phyloP scores from a whole-genome alignment of 257 asterid species.

The Prunella vulgaris region DNA sequence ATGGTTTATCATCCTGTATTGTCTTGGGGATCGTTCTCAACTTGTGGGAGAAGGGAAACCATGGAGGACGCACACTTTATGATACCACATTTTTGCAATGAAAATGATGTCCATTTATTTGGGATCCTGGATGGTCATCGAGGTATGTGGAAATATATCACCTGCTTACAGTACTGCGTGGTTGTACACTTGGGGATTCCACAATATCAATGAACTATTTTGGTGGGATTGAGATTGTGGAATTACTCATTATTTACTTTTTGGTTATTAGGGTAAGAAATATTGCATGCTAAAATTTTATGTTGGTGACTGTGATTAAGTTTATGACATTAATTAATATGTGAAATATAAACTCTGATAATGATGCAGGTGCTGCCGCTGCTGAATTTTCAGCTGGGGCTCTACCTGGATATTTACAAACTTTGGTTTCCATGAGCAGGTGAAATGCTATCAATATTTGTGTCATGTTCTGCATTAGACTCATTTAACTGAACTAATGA shows the following conservation, averaged over 20 bases:
- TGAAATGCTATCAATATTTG: slow-evolving; percentile 10
- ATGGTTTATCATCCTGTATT: slow-evolving; percentile 56
- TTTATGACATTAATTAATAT: slow-evolving; percentile 5
- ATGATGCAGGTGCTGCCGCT: slow-evolving; percentile 73
- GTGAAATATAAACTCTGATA: slow-evolving; percentile 12
- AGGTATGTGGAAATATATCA: slow-evolving; percentile 48
- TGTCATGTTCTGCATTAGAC: slow-evolving; percentile 3
- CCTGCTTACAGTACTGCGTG: not conserved
- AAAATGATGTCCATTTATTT: slow-evolving; percentile 55
- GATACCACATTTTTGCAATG: slow-evolving; percentile 50
- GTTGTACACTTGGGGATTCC: slow-evolving; percentile 2
- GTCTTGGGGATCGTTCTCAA: slow-evolving; percentile 85
- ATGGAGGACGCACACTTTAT: slow-evolving; percentile 91
- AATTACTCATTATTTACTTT: not conserved
- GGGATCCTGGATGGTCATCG: slow-evolving; percentile 98
- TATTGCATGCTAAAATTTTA: not conserved
- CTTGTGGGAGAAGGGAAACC: slow-evolving; percentile 93
- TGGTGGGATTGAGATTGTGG: not conserved
- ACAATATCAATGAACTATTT: not conserved
- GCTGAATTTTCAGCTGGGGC: slow-evolving; percentile 97
- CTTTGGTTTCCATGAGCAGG: slow-evolving; percentile 48
- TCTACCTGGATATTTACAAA: slow-evolving; percentile 64
- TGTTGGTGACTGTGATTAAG: not conserved
- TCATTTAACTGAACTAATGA: slow-evolving; percentile 7
- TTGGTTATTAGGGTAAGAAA: not conserved